Percentiles rank a stretch among this genome's conserved stretches.
phyloP scores from a whole-genome alignment of 352 stramenopile genomes.

The Phytophthora pini region DNA sequence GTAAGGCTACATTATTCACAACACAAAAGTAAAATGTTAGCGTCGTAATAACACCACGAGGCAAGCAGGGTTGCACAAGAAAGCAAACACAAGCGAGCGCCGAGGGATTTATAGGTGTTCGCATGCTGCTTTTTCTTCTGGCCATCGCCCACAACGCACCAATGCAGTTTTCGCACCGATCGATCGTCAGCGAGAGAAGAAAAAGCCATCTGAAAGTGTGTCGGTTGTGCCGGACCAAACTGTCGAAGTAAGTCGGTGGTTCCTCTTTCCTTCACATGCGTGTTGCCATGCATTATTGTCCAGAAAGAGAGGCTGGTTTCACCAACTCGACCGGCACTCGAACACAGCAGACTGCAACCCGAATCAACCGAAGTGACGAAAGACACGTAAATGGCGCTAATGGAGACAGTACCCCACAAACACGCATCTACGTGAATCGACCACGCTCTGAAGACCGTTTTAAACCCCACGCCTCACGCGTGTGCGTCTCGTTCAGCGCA shows the following conservation, averaged over 20 bases:
- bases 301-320: slow-evolving; percentile 10
- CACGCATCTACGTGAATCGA: slow-evolving; percentile 21
- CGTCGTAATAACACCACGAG: slow-evolving; percentile 3
- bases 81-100: slow-evolving; percentile 53
- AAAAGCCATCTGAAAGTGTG: slow-evolving; percentile 30
- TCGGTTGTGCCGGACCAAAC: slow-evolving; percentile 24
- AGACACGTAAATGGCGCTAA: slow-evolving; percentile 16
- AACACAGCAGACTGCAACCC: slow-evolving; percentile 29
- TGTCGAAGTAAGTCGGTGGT: slow-evolving; percentile 14
- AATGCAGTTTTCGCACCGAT: slow-evolving; percentile 50
- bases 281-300: slow-evolving; percentile 3
- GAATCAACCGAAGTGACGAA: slow-evolving; percentile 31
- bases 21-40: slow-evolving; percentile 43
- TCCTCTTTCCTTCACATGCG: slow-evolving; percentile 5
- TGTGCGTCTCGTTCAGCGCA: slow-evolving; percentile 29
- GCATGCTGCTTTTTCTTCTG: slow-evolving; percentile 53
- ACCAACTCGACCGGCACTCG: slow-evolving; percentile 35
- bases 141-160: slow-evolving; percentile 48
- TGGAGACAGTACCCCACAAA: slow-evolving; percentile 8
- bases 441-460: slow-evolving; percentile 33
- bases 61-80: slow-evolving; percentile 32
- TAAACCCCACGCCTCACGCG: slow-evolving; percentile 33
- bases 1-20: slow-evolving; percentile 66
- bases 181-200: slow-evolving; percentile 37
- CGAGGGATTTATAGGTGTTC: slow-evolving; percentile 54